Base-by-base conservation (phyloP, 176 grass and related monocot genomes). In the Zoysia japonica region DNA sequence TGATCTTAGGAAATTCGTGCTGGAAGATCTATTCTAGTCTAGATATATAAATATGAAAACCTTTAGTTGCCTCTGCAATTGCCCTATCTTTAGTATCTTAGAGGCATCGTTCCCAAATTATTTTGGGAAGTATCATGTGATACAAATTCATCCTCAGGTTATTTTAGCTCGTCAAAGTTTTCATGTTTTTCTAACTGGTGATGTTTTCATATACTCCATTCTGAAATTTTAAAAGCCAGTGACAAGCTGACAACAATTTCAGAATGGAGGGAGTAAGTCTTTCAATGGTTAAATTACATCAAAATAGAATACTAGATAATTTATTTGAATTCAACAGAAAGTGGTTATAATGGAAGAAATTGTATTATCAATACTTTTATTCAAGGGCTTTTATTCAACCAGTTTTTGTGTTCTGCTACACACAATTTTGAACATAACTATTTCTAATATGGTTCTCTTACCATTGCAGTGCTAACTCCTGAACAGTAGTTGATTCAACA, bases 391-490 rank as follows among this genome's bases (percentile, higher is more conserved):
- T 59, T 46, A 46, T 67, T 44, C 41, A 54, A 19, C 28, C 52
- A 55, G 20, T 10, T 35, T 82, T 43, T 28, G 4, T 65, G 6
- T 73, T 62, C 36, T 51, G 2, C 28, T 20, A 6, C 35, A 6
- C 37, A 61, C 46, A 3, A 20, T 28, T 51, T 20, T 62, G 3
- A 64, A 39, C 9, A 65, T 66, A 5, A 48, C 35, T 51, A 44
- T 66, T 60, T 73, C 68, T 88, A 84, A 79, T 47, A 15, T 6
- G 9, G 28, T 2, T 69, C 11, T 74, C 47, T 64, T 75, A 1
- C 70, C 55, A 4, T 79, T 91, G 85, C 82, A 91, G 89, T 91
- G 70, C 74, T 91, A 75, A 87, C 85, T 69, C 85, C 89, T 78
- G 67, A 82, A 65, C 74, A 91, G 76, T 91, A 91, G 78, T 57